Percentiles rank a stretch among this genome's conserved stretches.
phyloP scores from a whole-genome alignment of 2,329 filamentous ascomycete species.

The Fusarium tuaranense region DNA sequence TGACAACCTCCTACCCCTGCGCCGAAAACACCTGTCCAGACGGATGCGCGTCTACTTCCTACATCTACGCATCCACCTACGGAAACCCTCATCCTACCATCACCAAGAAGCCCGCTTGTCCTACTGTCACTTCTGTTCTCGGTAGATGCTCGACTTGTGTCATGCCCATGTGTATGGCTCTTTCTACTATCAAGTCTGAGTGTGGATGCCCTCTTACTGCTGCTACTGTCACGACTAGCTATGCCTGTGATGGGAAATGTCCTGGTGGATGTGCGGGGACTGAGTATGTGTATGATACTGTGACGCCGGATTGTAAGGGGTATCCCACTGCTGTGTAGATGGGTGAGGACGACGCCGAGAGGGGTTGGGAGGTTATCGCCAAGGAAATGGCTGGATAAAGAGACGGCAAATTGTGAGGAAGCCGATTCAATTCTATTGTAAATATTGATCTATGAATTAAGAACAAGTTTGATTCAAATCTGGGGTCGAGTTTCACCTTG shows the following conservation, averaged over 20 bases:
- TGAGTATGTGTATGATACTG: slow-evolving; percentile 42
- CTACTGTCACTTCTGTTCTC: slow-evolving; percentile 48
- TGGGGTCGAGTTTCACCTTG: neutral
- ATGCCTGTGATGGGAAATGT: slow-evolving; percentile 42
- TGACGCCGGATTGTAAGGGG: slow-evolving; percentile 31
- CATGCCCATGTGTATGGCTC: slow-evolving; percentile 45
- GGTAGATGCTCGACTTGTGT: slow-evolving; percentile 51
- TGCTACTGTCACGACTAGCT: slow-evolving; percentile 45
- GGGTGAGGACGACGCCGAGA: neutral
- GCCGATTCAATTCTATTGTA: neutral
- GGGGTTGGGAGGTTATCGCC: neutral
- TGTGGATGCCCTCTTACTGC: slow-evolving; percentile 49
- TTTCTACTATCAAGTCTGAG: slow-evolving; percentile 47
- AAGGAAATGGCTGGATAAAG: neutral
- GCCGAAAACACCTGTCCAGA: slow-evolving; percentile 31
- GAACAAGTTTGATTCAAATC: neutral
- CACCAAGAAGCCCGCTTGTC: slow-evolving; percentile 40
- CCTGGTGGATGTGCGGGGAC: slow-evolving; percentile 46
- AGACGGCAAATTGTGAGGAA: neutral
- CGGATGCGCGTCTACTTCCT: slow-evolving; percentile 40
- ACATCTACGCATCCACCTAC: slow-evolving; percentile 36
- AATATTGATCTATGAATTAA: neutral
- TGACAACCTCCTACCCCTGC: slow-evolving; percentile 41
- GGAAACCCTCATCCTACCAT: slow-evolving; percentile 15
- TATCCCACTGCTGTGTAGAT: slow-evolving; percentile 1